These are phyloP conservation scores for Phytophthora kernoviae DNA, from an alignment of 352 stramenopile genomes.

Conservation along the genomic window DNA sequence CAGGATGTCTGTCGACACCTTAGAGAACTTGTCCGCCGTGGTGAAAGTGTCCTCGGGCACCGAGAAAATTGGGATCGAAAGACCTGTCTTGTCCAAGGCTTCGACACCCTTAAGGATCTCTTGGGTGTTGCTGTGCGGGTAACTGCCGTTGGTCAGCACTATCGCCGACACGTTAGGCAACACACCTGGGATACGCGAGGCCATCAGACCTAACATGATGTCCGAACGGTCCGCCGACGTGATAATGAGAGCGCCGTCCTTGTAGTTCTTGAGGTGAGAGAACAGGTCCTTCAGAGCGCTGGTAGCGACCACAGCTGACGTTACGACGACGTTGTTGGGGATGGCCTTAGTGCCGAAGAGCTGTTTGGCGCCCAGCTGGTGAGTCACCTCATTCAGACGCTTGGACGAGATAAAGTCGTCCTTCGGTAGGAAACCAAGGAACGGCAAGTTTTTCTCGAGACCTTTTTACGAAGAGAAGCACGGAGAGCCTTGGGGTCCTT, in stretches of 20 bases:
- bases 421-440: slow-evolving; percentile 68
- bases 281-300: slow-evolving; percentile 80
- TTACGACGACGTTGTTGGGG: slow-evolving; percentile 75
- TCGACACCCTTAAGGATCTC: slow-evolving; percentile 77
- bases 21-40: slow-evolving; percentile 56
- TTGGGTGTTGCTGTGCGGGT: slow-evolving; percentile 72
- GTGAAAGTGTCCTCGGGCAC: slow-evolving; percentile 70
- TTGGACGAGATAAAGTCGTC: slow-evolving; percentile 80
- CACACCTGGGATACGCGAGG: slow-evolving; percentile 67
- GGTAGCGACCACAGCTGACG: slow-evolving; percentile 65
- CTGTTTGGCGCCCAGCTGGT: slow-evolving; percentile 66
- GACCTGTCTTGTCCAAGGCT: slow-evolving; percentile 62
- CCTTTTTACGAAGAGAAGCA: slow-evolving; percentile 31
- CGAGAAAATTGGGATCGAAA: slow-evolving; percentile 80
- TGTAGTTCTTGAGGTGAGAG: slow-evolving; percentile 77
- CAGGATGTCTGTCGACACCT: slow-evolving; percentile 71
- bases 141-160: slow-evolving; percentile 78
- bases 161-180: slow-evolving; percentile 73
- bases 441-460: slow-evolving; percentile 53
- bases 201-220: slow-evolving; percentile 72
- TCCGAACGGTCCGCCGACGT: slow-evolving; percentile 77
- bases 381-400: slow-evolving; percentile 74
- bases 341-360: slow-evolving; percentile 65
- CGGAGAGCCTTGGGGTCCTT: slow-evolving; percentile 44
- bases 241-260: slow-evolving; percentile 78